Percentiles rank a stretch among this genome's conserved stretches.
These are phyloP conservation scores for Fusarium austroafricanum DNA, from an alignment of 2,329 filamentous ascomycete species.

Conservation along the genomic window DNA sequence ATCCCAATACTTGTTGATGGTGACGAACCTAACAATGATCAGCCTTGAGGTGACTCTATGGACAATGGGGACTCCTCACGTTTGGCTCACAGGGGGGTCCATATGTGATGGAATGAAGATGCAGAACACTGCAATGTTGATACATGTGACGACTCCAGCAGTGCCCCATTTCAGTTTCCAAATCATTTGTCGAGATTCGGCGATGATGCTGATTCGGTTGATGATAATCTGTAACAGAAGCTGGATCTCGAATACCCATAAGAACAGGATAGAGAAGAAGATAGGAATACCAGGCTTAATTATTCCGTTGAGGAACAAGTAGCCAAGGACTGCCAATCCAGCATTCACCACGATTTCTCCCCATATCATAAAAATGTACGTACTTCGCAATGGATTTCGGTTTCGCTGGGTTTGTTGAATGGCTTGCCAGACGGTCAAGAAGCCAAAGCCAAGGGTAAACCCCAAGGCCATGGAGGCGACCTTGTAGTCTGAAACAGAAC, in stretches of 20 bases:
- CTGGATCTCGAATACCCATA: constrained; percentile 61
- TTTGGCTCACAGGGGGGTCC: constrained; percentile 52
- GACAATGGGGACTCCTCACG: constrained; percentile 35
- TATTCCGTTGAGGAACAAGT: constrained; percentile 53
- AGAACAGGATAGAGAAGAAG: constrained; percentile 51
- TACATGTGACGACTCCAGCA: constrained; percentile 57
- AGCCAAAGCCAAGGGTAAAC: constrained; percentile 55
- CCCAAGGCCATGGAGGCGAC: constrained; percentile 48
- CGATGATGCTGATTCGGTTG: constrained; percentile 63
- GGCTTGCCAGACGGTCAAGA: constrained; percentile 54
- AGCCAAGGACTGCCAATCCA: constrained; percentile 53
- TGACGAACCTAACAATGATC: constrained; percentile 45
- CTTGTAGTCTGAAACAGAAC: constrained; percentile 14
- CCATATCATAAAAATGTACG: constrained; percentile 61
- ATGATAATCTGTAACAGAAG: constrained; percentile 66
- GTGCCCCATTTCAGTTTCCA: constrained; percentile 60
- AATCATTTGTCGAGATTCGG: constrained; percentile 54
- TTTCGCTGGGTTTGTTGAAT: constrained; percentile 55
- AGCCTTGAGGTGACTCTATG: background rate
- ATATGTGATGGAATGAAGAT: constrained; percentile 64
- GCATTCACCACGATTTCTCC: constrained; percentile 55
- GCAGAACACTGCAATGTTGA: constrained; percentile 64
- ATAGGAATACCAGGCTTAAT: constrained; percentile 49
- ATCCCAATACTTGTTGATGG: constrained; percentile 64
- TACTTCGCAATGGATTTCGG: constrained; percentile 48